These are phyloP conservation scores for Cynanchum wilfordii DNA, from an alignment of 257 asterid species.

Conservation along the genomic window DNA sequence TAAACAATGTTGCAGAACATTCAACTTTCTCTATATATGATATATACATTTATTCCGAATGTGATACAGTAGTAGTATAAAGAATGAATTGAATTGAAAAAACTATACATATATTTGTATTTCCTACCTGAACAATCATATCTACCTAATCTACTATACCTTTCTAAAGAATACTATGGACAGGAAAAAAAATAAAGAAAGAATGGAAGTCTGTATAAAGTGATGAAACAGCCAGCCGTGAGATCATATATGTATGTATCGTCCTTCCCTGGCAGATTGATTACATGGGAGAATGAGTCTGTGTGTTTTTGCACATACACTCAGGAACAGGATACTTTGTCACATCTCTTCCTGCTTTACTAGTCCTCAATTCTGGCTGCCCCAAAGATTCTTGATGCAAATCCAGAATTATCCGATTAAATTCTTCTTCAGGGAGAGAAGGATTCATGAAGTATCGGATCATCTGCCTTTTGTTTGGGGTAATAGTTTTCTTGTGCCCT, in stretches of 20 bases:
- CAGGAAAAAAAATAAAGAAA: neutral
- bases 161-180: slow-evolving; percentile 7
- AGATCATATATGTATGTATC: neutral
- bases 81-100: slow-evolving; percentile 24
- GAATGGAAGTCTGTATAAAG: neutral
- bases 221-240: neutral
- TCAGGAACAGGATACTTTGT: slow-evolving; percentile 89
- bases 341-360: slow-evolving; percentile 68
- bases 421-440: slow-evolving; percentile 56
- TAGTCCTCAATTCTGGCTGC: slow-evolving; percentile 74
- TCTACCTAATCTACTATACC: slow-evolving; percentile 5
- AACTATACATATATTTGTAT: neutral
- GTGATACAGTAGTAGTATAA: slow-evolving; percentile 10
- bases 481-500: slow-evolving; percentile 85
- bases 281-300: slow-evolving; percentile 21
- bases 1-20: neutral
- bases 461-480: slow-evolving; percentile 94
- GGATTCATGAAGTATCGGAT: slow-evolving; percentile 62
- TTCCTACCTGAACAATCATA: slow-evolving; percentile 6
- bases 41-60: slow-evolving; percentile 9
- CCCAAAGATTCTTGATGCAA: slow-evolving; percentile 79
- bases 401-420: slow-evolving; percentile 48
- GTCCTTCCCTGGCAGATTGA: neutral
- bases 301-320: slow-evolving; percentile 75
- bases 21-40: slow-evolving; percentile 3